Base-by-base conservation (phyloP, 2,329 filamentous ascomycete species). In the Hirsutella minnesotensis region DNA sequence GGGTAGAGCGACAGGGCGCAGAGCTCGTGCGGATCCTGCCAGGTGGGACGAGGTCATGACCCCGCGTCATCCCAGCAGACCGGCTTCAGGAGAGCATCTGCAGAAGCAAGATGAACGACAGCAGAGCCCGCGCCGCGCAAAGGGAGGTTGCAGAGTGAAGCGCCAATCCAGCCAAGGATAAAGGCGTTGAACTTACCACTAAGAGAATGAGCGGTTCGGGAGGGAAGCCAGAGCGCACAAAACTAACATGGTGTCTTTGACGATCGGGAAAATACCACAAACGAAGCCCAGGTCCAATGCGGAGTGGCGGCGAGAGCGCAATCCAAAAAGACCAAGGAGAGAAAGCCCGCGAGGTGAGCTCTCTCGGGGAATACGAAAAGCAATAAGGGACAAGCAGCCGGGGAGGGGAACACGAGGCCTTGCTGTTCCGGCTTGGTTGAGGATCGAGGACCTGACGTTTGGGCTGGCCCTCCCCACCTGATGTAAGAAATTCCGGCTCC, bases 181-280 rank as follows among this genome's bases (percentile, higher is more conserved):
- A n/a, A n/a, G n/a, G n/a, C n/a, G n/a, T n/a, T 41, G 13, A 24
- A 58, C 62, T 60, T 53, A 67, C 64, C 61, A 63, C 61, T 67
- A 67, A 54, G 54, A 64, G 47, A 56, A 59, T 55, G 51, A 59
- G 49, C 57, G 51, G 49, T 53, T 55, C 49, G 53, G 49, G 50
- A 52, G 47, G 48, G 56, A 53, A 46, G 51, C 46, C 52, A 53
- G 48, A 50, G 53, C 53, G 53, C 57, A 54, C 59, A 62, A 66
- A 59, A 56, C 54, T 62, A 62, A 64, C 64, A 66, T 66, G 56
- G 52, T 66, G 63, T 58, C 59, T 58, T 56, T 50, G 53, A 52
- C 39, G 47, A 44, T 38, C 44, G 42, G 46, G 49, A 45, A 49
- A 50, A 46, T 46, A 44, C 48, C 39, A 49, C 46, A 47, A 16